These are phyloP conservation scores for Pseudocercospora vitis DNA, from an alignment of 2,329 filamentous ascomycete genomes.

Conservation along the genomic window DNA sequence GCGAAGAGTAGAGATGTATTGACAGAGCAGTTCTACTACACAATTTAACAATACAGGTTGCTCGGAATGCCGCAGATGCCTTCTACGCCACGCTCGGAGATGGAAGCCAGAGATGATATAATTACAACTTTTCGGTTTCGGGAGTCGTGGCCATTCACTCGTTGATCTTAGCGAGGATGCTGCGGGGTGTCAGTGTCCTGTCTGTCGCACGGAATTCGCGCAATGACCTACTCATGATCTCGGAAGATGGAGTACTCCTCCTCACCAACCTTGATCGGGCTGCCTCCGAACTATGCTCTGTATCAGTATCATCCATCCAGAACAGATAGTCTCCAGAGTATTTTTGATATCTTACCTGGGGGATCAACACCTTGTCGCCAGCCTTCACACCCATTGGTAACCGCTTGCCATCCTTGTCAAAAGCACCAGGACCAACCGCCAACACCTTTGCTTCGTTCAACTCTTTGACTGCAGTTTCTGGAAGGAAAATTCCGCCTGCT, in stretches of 20 bases:
- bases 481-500: slow-evolving; percentile 93
- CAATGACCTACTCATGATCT: slow-evolving; percentile 81
- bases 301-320: background rate
- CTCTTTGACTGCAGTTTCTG: slow-evolving; percentile 95
- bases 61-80: slow-evolving; percentile 10
- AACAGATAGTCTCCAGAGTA: background rate
- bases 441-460: slow-evolving; percentile 96
- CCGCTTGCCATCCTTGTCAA: slow-evolving; percentile 87
- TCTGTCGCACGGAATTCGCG: background rate
- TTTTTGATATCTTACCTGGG: slow-evolving; percentile 64
- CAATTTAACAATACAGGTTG: slow-evolving; percentile 12
- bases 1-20: slow-evolving; percentile 20
- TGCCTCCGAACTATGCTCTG: slow-evolving; percentile 74
- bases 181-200: slow-evolving; percentile 43
- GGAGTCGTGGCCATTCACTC: slow-evolving; percentile 60
- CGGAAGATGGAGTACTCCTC: slow-evolving; percentile 96
- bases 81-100: slow-evolving; percentile 7
- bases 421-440: slow-evolving; percentile 83
- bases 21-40: slow-evolving; percentile 17
- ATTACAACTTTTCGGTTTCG: slow-evolving; percentile 23
- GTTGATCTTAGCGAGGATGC: slow-evolving; percentile 98
- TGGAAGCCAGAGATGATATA: slow-evolving; percentile 27
- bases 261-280: slow-evolving; percentile 93
- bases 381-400: slow-evolving; percentile 76
- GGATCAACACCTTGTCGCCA: slow-evolving; percentile 93